Evolutionary conservation across 2,329 filamentous ascomycete species (phyloP).

Genomic region (Cercospora canescens): DNA sequence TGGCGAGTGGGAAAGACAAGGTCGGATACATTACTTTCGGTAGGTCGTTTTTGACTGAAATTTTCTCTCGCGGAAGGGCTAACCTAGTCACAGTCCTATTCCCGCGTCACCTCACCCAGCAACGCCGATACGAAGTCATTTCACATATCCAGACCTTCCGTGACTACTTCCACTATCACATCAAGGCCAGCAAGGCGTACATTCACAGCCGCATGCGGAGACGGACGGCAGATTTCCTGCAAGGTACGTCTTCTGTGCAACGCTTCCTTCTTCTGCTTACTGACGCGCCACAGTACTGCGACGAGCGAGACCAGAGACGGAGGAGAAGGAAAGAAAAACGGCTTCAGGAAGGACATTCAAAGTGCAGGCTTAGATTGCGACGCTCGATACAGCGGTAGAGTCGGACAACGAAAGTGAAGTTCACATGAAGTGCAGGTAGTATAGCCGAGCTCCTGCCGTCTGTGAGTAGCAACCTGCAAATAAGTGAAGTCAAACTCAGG

Average conservation of each 20-base stretch:
- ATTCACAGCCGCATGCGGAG: constrained; percentile 98
- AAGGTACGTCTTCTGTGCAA: constrained; percentile 61
- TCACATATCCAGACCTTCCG: constrained; percentile 99
- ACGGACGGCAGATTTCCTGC: constrained; percentile 95
- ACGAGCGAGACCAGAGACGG: constrained; percentile 88
- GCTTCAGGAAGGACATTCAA: constrained; percentile 92
- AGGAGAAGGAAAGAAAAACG: constrained; percentile 98
- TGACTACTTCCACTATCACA: constrained; percentile 99
- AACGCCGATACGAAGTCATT: constrained; percentile 91
- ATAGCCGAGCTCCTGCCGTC: neutral
- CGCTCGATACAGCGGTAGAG: neutral
- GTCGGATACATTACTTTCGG: constrained; percentile 98
- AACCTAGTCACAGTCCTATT: constrained; percentile 69
- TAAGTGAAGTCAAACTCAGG: neutral
- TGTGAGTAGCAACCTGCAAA: neutral
- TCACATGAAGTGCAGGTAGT: neutral
- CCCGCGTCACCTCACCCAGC: constrained; percentile 86
- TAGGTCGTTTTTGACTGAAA: constrained; percentile 47
- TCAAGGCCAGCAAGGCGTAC: constrained; percentile 98
- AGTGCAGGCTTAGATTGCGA: constrained; percentile 50
- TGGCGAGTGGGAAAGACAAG: constrained; percentile 75
- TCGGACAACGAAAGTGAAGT: neutral
- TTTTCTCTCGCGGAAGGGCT: neutral
- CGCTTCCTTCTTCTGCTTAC: neutral
- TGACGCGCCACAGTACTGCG: constrained; percentile 69